Percentiles rank a stretch among this genome's conserved stretches.
Conservation (phyloP, 495 filamentous ascomycete species). For the Sporormia fimetaria region DNA sequence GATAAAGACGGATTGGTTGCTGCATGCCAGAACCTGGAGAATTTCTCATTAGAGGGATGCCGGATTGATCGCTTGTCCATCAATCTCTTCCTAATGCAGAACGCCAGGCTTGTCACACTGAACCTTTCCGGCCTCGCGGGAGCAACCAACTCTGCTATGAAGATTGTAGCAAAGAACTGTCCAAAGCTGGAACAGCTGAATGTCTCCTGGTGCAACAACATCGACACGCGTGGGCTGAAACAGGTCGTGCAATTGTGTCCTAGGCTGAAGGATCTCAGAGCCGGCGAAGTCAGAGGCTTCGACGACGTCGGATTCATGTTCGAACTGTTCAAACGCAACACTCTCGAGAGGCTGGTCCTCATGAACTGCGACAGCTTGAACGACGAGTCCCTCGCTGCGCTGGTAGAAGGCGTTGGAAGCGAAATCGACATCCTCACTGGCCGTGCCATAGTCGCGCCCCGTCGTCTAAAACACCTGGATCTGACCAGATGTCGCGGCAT, state of each 20-base stretch:
- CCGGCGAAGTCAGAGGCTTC: constrained; percentile 72
- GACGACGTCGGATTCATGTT: constrained; percentile 56
- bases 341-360: constrained; percentile 65
- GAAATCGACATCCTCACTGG: constrained; percentile 69
- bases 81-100: constrained; percentile 68
- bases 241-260: constrained; percentile 61
- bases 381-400: constrained; percentile 56
- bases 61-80: constrained; percentile 68
- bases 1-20: constrained; percentile 61
- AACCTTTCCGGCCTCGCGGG: constrained; percentile 72
- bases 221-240: constrained; percentile 71
- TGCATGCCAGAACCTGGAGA: constrained; percentile 73
- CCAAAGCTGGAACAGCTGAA: constrained; percentile 71
- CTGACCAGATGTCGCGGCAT: constrained; percentile 64
- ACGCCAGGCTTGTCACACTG: constrained; percentile 63
- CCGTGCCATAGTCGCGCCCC: constrained; percentile 61
- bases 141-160: constrained; percentile 76
- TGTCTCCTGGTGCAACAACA: constrained; percentile 79
- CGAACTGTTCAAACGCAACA: constrained; percentile 67
- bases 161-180: constrained; percentile 75
- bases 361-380: constrained; percentile 63
- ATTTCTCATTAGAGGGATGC: constrained; percentile 80
- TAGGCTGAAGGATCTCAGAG: constrained; percentile 66
- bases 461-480: constrained; percentile 74
- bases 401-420: constrained; percentile 62